Evolutionary conservation across 441 rosid genomes (phyloP), one percentile per base, ranked within the genome.

Genomic region (Populus tomentosa): DNA sequence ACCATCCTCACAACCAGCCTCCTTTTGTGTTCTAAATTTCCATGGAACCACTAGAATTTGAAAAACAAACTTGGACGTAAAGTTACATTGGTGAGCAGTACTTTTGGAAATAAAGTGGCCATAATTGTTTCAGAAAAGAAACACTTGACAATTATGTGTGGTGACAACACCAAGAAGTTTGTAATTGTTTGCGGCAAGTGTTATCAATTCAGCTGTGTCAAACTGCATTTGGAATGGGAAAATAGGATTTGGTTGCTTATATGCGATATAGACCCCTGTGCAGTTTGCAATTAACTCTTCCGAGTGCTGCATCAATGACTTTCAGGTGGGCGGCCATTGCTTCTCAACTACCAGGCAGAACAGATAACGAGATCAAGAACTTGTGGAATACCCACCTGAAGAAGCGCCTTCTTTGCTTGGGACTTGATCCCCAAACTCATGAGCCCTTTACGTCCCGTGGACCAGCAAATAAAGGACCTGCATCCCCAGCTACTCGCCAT

Each of bases 381-480:
- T 76, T 85, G 8, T 87, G 93, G 93, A 87, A 86, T 80, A 85
- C 89, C 3, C 86, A 78, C 76, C 69, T 88, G 6, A 88, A 82
- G 82, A 89, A 88, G 81, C 87, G 86, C 40, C 81, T 85, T 18
- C 77, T 53, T 16, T 77, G 78, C 14, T 73, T 66, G 83, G 82
- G 80, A 75, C 88, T 95, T 38, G 93, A 93, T 77, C 97, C 97
- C 2, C 91, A 76, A 74, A 95, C 95, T 5, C 99, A 95, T 69
- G 88, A 90, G 84, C 95, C 98, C 10, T 79, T 92, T 33, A 40
- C 83, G 36, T 78, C 84, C 9, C 67, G 76, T 42, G 77, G 78
- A 10, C 70, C 67, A 32, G 74, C 71, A 50, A 36, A 53, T 3
- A 78, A 70, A 71, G 56, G 80, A 24, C 81, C 79, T n/a, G 80